phyloP scores from a whole-genome alignment of 2,329 filamentous ascomycete genomes.

The Trichoderma breve region DNA sequence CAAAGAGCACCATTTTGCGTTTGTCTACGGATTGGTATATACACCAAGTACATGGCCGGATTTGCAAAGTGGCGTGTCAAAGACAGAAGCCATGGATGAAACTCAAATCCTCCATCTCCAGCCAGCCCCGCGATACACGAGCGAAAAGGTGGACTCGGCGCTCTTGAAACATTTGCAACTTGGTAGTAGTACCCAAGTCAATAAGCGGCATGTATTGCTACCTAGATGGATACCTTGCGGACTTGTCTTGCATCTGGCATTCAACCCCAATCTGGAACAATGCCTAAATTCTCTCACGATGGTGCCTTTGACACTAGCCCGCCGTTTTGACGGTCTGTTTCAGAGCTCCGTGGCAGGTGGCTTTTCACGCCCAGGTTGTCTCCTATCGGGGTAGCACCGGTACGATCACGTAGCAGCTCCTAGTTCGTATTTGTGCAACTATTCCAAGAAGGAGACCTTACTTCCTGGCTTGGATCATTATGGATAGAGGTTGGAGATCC shows the following conservation, averaged over 20 bases:
- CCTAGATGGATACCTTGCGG: neutral
- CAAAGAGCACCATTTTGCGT: neutral
- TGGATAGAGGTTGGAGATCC: neutral
- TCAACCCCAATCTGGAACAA: slow-evolving; percentile 20
- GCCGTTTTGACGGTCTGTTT: slow-evolving; percentile 17
- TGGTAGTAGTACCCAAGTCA: neutral
- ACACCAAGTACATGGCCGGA: neutral
- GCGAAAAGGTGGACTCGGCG: neutral
- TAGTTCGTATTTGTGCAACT: neutral
- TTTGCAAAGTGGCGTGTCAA: neutral
- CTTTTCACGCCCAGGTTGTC: neutral
- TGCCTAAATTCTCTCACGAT: slow-evolving; percentile 18
- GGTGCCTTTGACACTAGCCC: slow-evolving; percentile 3
- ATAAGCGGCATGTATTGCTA: slow-evolving; percentile 16
- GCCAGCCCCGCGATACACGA: neutral
- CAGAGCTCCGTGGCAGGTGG: neutral
- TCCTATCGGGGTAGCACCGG: neutral
- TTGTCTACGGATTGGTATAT: neutral
- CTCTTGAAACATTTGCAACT: neutral
- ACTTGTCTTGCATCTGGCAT: slow-evolving; percentile 13
- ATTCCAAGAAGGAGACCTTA: neutral
- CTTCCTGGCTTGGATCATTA: neutral
- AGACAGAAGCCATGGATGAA: neutral
- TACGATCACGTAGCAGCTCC: neutral
- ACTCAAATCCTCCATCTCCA: neutral